Percentiles rank a stretch among this genome's conserved stretches.
Conservation (phyloP, 495 filamentous ascomycete species). For the Monascus purpureus region DNA sequence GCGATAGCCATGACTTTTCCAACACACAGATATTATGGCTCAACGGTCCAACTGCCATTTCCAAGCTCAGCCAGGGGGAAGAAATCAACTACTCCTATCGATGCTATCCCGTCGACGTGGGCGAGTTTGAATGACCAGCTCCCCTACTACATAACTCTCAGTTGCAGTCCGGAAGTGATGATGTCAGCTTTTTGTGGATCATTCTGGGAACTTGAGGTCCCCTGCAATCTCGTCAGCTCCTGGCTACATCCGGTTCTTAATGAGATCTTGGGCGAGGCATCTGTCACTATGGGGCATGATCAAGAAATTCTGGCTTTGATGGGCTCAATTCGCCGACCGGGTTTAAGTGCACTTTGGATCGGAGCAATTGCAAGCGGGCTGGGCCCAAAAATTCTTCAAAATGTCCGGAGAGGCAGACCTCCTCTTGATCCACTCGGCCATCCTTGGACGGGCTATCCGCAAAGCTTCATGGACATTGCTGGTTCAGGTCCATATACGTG, state of each 20-base stretch:
- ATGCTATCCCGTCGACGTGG: slow-evolving; percentile 1
- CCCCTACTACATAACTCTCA: slow-evolving; percentile 8
- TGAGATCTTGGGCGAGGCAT: too few species aligned
- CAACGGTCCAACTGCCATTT: slow-evolving; percentile 3
- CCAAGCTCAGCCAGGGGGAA: neutral
- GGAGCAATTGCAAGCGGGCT: too few species aligned
- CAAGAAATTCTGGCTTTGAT: too few species aligned
- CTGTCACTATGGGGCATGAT: too few species aligned
- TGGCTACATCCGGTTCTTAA: slow-evolving; percentile 8
- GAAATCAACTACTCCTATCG: neutral
- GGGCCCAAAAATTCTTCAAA: too few species aligned
- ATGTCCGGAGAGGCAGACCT: too few species aligned
- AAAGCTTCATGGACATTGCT: too few species aligned
- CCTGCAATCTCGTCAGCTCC: slow-evolving; percentile 8
- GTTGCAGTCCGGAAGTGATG: slow-evolving; percentile 6
- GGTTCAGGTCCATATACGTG: too few species aligned
- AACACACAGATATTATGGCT: slow-evolving; percentile 3
- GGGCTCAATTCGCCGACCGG: too few species aligned
- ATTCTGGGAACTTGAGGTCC: slow-evolving; percentile 8
- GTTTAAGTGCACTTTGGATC: too few species aligned
- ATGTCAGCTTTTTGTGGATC: slow-evolving; percentile 8
- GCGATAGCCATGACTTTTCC: slow-evolving; percentile 5
- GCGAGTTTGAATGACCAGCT: slow-evolving; percentile 3
- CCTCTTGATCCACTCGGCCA: too few species aligned
- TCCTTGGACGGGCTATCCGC: too few species aligned